Conservation (phyloP, 2,329 filamentous ascomycete species). For the Aspergillus texensis region DNA sequence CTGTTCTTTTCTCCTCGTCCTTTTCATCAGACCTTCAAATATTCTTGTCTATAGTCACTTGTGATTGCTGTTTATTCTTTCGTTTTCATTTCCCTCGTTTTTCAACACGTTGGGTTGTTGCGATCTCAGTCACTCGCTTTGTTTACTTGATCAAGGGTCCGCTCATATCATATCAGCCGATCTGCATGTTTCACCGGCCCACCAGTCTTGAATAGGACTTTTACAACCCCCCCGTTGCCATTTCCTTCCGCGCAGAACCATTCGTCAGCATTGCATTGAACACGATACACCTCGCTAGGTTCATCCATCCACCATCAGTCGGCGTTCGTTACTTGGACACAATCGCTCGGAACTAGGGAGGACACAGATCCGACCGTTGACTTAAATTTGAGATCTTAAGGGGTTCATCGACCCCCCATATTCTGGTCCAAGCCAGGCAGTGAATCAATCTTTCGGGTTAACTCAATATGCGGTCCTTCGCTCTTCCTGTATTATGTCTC, state of each 20-base stretch:
- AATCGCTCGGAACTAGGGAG: not conserved
- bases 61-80: not conserved
- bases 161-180: conserved; percentile 21
- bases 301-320: not conserved
- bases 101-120: conserved; percentile 1
- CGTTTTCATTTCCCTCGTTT: not conserved
- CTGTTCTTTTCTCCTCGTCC: not conserved
- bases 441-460: not conserved
- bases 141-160: conserved; percentile 23
- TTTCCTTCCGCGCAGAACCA: not conserved
- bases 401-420: conserved; percentile 13
- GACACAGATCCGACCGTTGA: not conserved
- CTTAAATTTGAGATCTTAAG: not conserved
- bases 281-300: not conserved
- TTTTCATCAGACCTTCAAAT: conserved; percentile 1
- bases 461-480: conserved; percentile 37
- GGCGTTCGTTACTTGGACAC: conserved; percentile 12
- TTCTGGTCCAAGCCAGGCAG: not conserved
- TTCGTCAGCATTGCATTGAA: not conserved
- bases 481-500: conserved; percentile 35
- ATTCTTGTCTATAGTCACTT: not conserved
- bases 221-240: conserved; percentile 4
- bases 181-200: conserved; percentile 24
- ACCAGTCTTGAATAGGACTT: conserved; percentile 13
- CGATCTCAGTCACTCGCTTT: conserved; percentile 26